Evolutionary conservation across 345 rosid genomes (phyloP), one percentile per base, ranked within the genome.

Genomic region (Arabidopsis arenosa): DNA sequence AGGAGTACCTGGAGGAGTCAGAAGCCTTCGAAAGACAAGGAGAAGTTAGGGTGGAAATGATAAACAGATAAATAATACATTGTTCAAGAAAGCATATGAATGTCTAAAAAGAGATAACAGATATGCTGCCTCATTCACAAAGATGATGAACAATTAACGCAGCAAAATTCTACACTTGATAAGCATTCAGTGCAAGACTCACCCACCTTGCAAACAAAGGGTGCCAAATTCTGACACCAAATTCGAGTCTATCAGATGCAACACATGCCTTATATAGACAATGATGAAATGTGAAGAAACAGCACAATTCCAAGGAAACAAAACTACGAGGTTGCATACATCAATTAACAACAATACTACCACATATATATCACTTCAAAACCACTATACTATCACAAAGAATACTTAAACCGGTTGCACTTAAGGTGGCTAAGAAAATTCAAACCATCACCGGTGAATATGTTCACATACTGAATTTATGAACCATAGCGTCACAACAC

Each of bases 1-100:
- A 57, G 99, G 99, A 35, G 99, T 95, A 60, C 96, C 99, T 64
- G 99, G 99, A 78, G 97, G 98, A 0, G 97, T 89, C 54, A 93
- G 83, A 80, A 96, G 99, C 99, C 98, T 75, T 88, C 79, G 76
- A 66, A 82, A 79, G 35, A 76, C 60, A 53, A 52, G 28, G 9
- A 21, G 3, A 67, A 73, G 45, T 72, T 44, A 72, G 43, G 0
- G n/a, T 23, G 8, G 56, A 71, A 9, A 57, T 4, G 21, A 12
- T 44, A 57, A 49, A 40, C 54, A 40, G 55, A 58, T 3, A 4
- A 26, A 41, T 33, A 6, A 33, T 9, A 7, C 6, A 54, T 9
- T 1, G 5, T 54, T 51, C 44, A 58, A 52, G 18, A 13, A 17
- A 64, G 23, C 21, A 54, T 3, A 14, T 12, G 47, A 70, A 44